Base-by-base conservation (phyloP, 768 basidiomycete genomes). In the Macrolepiota fuliginosa region DNA sequence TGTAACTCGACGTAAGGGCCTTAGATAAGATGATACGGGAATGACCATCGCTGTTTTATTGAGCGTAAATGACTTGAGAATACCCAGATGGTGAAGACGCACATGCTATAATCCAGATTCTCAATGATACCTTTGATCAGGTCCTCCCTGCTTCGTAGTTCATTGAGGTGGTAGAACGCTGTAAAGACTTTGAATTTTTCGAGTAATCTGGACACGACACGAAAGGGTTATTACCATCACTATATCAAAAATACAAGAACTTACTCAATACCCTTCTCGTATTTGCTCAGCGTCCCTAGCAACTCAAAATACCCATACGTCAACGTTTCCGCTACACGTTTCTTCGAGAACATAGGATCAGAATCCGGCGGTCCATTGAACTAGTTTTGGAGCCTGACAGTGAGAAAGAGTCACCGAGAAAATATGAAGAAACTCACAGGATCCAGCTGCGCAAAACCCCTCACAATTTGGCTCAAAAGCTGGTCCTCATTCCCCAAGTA, bases 221-320 rank as follows among this genome's bases (percentile, higher is more conserved):
- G 42, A 7, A n/a, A n/a, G 29, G 29, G 35, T 54, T 24, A 58
- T 15, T 32, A 22, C 25, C 45, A 36, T 37, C 29, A 9, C 46
- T 25, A 27, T 9, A 4, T 13, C 29, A 35, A 15, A 22, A 7
- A 27, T 22, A 39, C 5, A 5, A 13, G 25, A 35, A 29, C 90
- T 66, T 71, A 96, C 95, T 92, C 91, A 24, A 96, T 84, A 25
- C 97, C 97, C 51, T 97, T 93, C 52, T 87, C 83, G 64, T 88
- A 86, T 69, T 90, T 94, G 77, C 92, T 96, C 50, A 99, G 78
- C 1, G 86, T 89, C 7, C 96, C 96, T 2, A 99, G 81, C 89
- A 99, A 95, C 68, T 97, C 94, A 65, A 99, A 85, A 73, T 98
- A 98, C 0, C 95, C 96, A 66, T 85, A 91, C 0, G 93, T 92